Percentiles rank a stretch among this genome's conserved stretches.
These are phyloP conservation scores for Epithele typhae DNA, from an alignment of 768 basidiomycete species.

Conservation along the genomic window DNA sequence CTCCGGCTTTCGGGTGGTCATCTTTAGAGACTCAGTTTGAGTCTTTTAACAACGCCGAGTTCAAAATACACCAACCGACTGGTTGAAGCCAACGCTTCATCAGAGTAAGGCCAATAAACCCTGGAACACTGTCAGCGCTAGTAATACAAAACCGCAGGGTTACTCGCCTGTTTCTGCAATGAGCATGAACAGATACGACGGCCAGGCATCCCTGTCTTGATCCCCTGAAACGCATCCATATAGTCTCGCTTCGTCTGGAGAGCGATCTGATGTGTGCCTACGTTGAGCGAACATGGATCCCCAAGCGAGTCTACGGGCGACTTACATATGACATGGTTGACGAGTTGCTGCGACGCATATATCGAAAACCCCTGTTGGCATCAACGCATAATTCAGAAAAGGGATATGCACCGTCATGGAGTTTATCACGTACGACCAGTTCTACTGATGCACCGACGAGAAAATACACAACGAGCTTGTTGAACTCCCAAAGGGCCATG, in stretches of 20 bases:
- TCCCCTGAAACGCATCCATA: background rate
- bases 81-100: background rate
- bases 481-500: background rate
- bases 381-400: too few relatives aligned
- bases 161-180: background rate
- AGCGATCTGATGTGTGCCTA: background rate
- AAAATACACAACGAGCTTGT: background rate
- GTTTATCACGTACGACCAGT: background rate
- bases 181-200: background rate
- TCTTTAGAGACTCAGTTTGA: background rate
- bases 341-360: background rate
- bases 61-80: background rate
- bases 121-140: background rate
- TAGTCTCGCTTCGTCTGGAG: background rate
- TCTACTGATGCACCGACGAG: background rate
- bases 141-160: background rate
- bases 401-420: background rate
- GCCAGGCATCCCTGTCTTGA: conserved; percentile 1
- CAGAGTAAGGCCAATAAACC: background rate
- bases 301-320: background rate
- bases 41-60: background rate
- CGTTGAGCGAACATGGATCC: background rate
- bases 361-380: background rate
- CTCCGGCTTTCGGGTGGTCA: background rate
- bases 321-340: background rate